A percentile compares a stretch with the other conserved stretches of the same genome.
These are phyloP conservation scores for Lecanicillium sp. DNA, from an alignment of 2,329 filamentous ascomycete genomes.

Conservation along the genomic window DNA sequence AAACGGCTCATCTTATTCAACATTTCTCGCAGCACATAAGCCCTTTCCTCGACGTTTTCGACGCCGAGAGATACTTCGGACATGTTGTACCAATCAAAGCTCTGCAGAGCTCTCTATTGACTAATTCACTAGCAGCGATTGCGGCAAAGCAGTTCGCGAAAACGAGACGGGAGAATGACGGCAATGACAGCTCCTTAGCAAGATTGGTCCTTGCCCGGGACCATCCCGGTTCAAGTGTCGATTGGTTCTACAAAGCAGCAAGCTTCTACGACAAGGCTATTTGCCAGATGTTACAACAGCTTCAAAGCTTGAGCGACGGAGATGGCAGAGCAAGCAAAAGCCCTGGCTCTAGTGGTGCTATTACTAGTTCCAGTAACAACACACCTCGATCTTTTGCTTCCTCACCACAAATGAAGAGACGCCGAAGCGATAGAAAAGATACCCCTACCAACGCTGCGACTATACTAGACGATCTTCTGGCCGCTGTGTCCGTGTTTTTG, in stretches of 20 bases:
- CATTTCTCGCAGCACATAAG: conserved; percentile 12
- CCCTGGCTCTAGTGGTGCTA: too few species aligned
- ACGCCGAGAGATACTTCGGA: conserved; percentile 12
- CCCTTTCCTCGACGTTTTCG: conserved; percentile 13
- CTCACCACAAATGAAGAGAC: conserved; percentile 4
- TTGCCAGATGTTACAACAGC: conserved; percentile 11
- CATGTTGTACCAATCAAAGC: conserved; percentile 12
- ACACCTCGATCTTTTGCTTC: not conserved
- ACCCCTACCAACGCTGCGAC: not conserved
- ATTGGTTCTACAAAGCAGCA: conserved; percentile 14
- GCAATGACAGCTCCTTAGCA: not conserved
- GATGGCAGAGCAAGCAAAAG: conserved; percentile 1
- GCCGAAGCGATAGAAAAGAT: conserved; percentile 2
- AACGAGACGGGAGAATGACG: conserved; percentile 4
- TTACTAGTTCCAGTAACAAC: too few species aligned
- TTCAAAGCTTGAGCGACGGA: conserved; percentile 10
- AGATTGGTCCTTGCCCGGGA: not conserved
- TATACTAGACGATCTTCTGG: conserved; percentile 9
- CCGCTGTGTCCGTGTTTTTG: conserved; percentile 12
- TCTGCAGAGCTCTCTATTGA: conserved; percentile 10
- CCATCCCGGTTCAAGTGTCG: conserved; percentile 9
- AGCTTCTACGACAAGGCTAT: conserved; percentile 15
- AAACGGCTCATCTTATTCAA: conserved; percentile 10
- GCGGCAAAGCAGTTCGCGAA: conserved; percentile 13
- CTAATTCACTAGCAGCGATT: conserved; percentile 11